Conservation (phyloP, 2,329 filamentous ascomycete genomes). For the Myrmaecium sp. region DNA sequence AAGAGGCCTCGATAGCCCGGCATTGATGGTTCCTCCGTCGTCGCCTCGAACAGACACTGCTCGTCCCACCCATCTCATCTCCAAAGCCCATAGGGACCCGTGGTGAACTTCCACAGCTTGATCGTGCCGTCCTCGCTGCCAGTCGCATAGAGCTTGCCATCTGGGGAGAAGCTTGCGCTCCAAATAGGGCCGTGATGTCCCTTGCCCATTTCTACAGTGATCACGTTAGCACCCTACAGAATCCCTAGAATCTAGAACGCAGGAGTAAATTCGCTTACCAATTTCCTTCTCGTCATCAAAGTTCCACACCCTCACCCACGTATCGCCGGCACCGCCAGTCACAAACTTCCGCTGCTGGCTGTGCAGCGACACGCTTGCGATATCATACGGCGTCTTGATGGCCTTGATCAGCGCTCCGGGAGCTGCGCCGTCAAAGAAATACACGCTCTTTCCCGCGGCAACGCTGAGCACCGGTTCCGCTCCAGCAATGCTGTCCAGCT, state of each 20-base stretch:
- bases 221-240: slow-evolving; percentile 2
- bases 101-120: slow-evolving; percentile 65
- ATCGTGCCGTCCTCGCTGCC: slow-evolving; percentile 96
- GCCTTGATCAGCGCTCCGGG: slow-evolving; percentile 61
- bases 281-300: slow-evolving; percentile 72
- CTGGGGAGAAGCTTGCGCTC: slow-evolving; percentile 87
- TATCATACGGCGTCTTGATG: slow-evolving; percentile 63
- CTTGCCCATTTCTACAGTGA: slow-evolving; percentile 64
- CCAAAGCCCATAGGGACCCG: slow-evolving; percentile 49
- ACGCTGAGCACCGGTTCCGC: slow-evolving; percentile 65
- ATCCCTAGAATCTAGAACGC: not conserved
- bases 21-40: no score
- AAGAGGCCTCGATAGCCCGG: no score
- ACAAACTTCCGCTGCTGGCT: slow-evolving; percentile 67
- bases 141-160: slow-evolving; percentile 90
- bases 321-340: slow-evolving; percentile 79
- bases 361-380: slow-evolving; percentile 82
- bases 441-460: slow-evolving; percentile 83
- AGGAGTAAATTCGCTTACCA: slow-evolving; percentile 29
- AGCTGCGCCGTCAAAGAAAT: slow-evolving; percentile 68
- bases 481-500: slow-evolving; percentile 55
- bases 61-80: no score
- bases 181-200: slow-evolving; percentile 95
- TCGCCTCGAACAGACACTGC: no score
- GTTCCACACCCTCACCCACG: slow-evolving; percentile 90